Percentiles rank a stretch among this genome's conserved stretches.
Conservation (phyloP, 1,284 basidiomycete species). For the Coniferiporia sulphurascens region DNA sequence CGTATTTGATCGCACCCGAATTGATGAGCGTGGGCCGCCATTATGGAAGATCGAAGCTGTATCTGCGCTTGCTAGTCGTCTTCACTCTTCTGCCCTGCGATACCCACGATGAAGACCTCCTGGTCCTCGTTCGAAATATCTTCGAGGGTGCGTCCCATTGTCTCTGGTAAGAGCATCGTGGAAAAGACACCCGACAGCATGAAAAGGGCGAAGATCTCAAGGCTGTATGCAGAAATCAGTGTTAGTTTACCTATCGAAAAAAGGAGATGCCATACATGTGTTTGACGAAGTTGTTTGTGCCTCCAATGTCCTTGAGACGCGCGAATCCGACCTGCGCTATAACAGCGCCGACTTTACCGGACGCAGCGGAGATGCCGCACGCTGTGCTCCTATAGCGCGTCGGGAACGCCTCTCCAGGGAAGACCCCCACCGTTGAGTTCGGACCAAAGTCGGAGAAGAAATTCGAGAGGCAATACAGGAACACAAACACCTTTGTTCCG, state of each 20-base stretch:
- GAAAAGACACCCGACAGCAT: constrained; percentile 58
- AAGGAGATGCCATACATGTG: constrained; percentile 29
- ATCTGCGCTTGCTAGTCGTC: neutral
- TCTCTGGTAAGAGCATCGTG: constrained; percentile 60
- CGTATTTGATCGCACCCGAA: neutral
- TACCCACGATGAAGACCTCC: constrained; percentile 36
- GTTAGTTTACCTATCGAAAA: neutral
- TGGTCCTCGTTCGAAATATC: constrained; percentile 52
- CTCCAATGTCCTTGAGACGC: constrained; percentile 45
- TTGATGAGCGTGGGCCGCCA: neutral
- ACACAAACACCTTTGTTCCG: constrained; percentile 47
- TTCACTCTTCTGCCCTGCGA: neutral
- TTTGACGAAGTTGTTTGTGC: constrained; percentile 34
- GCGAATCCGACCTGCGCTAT: constrained; percentile 61
- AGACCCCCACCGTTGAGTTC: constrained; percentile 69
- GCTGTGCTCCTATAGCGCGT: constrained; percentile 71
- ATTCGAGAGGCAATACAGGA: constrained; percentile 57
- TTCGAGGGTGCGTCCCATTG: constrained; percentile 52
- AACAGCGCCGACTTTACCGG: constrained; percentile 65
- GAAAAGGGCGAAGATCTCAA: constrained; percentile 52
- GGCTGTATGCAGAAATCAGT: constrained; percentile 23
- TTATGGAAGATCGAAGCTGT: neutral
- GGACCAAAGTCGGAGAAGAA: constrained; percentile 61
- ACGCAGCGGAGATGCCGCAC: constrained; percentile 66
- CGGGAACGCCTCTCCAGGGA: constrained; percentile 72